Evolutionary conservation across 192 early-diverging fungal genomes (phyloP).

Genomic region (Backusella tuberculispora): DNA sequence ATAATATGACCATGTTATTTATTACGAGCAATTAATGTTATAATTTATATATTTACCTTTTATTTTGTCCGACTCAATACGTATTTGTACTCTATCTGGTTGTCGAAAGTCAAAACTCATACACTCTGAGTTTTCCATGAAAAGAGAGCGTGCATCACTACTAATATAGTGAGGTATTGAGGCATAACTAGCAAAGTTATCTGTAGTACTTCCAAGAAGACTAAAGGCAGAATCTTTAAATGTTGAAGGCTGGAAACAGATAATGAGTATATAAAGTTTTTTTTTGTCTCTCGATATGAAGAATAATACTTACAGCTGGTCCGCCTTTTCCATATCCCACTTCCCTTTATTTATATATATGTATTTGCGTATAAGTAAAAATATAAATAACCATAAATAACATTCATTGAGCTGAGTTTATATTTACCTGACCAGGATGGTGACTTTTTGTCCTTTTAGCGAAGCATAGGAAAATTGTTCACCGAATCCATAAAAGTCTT

Average conservation of each 20-base stretch:
- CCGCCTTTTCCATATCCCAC: conserved; percentile 42
- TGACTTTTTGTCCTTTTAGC: conserved; percentile 47
- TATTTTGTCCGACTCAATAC: conserved; percentile 23
- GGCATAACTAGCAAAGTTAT: conserved; percentile 42
- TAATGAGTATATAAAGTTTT: conserved; percentile 2
- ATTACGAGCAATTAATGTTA: neutral
- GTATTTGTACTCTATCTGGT: conserved; percentile 37
- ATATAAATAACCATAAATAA: neutral
- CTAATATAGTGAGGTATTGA: conserved; percentile 45
- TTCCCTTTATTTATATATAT: conserved; percentile 27
- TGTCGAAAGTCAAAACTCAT: conserved; percentile 41
- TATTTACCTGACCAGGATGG: conserved; percentile 41
- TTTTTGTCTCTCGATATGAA: no score
- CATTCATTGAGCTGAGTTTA: conserved; percentile 5
- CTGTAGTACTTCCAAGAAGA: conserved; percentile 31
- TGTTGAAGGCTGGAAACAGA: conserved; percentile 6
- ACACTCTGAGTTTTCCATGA: conserved; percentile 44
- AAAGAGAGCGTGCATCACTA: conserved; percentile 37
- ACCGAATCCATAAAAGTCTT: conserved; percentile 51
- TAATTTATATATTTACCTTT: conserved; percentile 19
- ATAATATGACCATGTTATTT: neutral
- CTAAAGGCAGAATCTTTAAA: conserved; percentile 27
- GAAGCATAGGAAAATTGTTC: conserved; percentile 39
- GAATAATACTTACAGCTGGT: conserved; percentile 33
- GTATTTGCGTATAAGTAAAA: neutral